These are phyloP conservation scores for Cryphonectria carpinicola DNA, from an alignment of 2,329 filamentous ascomycete species.

Conservation along the genomic window DNA sequence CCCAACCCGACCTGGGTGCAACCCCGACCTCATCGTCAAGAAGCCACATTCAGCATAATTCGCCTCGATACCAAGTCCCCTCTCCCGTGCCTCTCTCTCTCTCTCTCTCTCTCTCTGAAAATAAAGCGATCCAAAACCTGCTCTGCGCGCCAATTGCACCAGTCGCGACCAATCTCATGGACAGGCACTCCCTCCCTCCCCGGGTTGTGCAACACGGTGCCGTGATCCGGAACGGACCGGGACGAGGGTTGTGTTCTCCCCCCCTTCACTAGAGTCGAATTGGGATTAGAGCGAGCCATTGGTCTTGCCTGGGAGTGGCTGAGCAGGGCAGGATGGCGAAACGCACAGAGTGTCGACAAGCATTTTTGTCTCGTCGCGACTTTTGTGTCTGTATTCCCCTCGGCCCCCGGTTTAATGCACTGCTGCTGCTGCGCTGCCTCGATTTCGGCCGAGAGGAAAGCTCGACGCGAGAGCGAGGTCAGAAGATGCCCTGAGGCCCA, in stretches of 20 bases:
- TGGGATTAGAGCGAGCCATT: not conserved
- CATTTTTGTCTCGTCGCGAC: not conserved
- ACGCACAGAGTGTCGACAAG: conserved; percentile 4
- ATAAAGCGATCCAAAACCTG: not conserved
- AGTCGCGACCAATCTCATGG: not conserved
- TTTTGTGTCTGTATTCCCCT: not conserved
- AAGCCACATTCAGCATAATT: not conserved
- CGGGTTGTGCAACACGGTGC: not conserved
- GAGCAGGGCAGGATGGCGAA: conserved; percentile 8
- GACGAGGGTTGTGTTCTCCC: not conserved
- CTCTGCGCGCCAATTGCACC: not conserved
- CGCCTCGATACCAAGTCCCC: too few species aligned
- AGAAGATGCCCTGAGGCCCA: not conserved
- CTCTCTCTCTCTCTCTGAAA: not conserved
- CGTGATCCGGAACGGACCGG: not conserved
- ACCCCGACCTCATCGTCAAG: not conserved
- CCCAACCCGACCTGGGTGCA: not conserved
- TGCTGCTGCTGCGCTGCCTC: not conserved
- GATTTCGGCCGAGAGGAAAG: not conserved
- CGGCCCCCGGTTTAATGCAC: not conserved
- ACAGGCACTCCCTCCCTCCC: not conserved
- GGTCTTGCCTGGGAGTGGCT: not conserved
- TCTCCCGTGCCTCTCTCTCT: too few species aligned
- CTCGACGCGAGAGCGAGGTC: not conserved
- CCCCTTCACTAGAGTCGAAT: not conserved